phyloP scores from a whole-genome alignment of 495 filamentous ascomycete genomes.

The Xylaria bambusicola region DNA sequence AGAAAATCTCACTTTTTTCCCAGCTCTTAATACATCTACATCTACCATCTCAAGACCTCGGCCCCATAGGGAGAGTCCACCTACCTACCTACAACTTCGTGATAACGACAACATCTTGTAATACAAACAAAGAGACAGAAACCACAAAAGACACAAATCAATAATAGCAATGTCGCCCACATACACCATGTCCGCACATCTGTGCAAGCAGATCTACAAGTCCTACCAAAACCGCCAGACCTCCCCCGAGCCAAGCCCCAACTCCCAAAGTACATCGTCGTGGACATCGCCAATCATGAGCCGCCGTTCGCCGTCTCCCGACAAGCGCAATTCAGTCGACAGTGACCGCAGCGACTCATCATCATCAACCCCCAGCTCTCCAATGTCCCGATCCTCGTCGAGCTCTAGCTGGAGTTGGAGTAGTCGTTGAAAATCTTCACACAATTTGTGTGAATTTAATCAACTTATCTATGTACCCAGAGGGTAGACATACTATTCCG shows the following conservation, averaged over 20 bases:
- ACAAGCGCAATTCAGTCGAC: conserved; percentile 45
- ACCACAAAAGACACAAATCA: conserved; percentile 7
- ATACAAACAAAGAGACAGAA: too few relatives aligned
- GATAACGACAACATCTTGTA: neutral
- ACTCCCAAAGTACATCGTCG: conserved; percentile 28
- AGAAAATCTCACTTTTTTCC: neutral
- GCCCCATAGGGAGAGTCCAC: too few relatives aligned
- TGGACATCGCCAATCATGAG: conserved; percentile 15
- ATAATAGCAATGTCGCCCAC: conserved; percentile 54
- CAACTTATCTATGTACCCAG: conserved; percentile 13
- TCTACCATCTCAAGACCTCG: neutral
- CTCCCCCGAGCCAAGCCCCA: conserved; percentile 33
- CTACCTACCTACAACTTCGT: neutral
- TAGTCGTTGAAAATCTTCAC: conserved; percentile 25
- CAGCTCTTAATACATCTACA: neutral
- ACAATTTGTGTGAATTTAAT: too few relatives aligned
- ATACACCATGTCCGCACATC: conserved; percentile 55
- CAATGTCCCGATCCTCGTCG: conserved; percentile 19
- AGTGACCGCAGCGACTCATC: conserved; percentile 38
- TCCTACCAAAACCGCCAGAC: conserved; percentile 47
- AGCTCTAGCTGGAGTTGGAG: conserved; percentile 31
- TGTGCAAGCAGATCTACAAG: conserved; percentile 54
- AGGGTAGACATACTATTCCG: too few relatives aligned
- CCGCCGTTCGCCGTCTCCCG: conserved; percentile 41
- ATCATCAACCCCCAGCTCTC: conserved; percentile 8